Base-by-base conservation (phyloP, 108 stramenopile species). In the Conticribra guillardii region DNA sequence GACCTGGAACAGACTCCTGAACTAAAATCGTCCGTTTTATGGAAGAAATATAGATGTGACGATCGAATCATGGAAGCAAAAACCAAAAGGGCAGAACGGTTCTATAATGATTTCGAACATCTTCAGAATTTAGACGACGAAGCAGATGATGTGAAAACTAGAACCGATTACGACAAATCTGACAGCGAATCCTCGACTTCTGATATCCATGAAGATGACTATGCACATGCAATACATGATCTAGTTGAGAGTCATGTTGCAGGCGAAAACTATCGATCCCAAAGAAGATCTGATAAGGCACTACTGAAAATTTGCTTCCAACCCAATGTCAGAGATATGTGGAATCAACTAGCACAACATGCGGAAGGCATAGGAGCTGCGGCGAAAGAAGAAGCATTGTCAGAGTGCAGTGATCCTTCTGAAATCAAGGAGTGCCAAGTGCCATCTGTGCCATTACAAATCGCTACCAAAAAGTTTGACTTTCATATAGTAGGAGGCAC, bases 31-130 rank as follows among this genome's bases (percentile, higher is more conserved):
- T 71, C 59, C 9, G 71, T 55, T 47, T 59, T 79, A 15, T 57
- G 70, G 47, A 79, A 79, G 60, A 79, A 62, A 32, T 79, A 72
- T 56, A 45, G 79, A 72, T 79, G 66, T 30, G 68, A 66, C 21
- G 79, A 79, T 18, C 58, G 59, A 19, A 37, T 71, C 0, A 72
- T 71, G 60, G 33, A 61, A 27, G 70, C 60, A n/a, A 79, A 79
- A 46, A 47, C 28, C 24, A 48, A 29, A 15, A 41, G 30, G 41
- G 58, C 79, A 0, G 70, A 51, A 23, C 46, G 34, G 19, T 29
- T 68, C 1, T 76, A 32, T 49, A 9, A 54, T 14, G 55, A 72
- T 32, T 67, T 72, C 14, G 47, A 72, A 21, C 79, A 49, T 29
- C 59, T 71, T 2, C 28, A 54, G 34, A 2, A 52, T 17, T 34